phyloP scores from a whole-genome alignment of 1,284 basidiomycete genomes.

The Malassezia dermatis region DNA sequence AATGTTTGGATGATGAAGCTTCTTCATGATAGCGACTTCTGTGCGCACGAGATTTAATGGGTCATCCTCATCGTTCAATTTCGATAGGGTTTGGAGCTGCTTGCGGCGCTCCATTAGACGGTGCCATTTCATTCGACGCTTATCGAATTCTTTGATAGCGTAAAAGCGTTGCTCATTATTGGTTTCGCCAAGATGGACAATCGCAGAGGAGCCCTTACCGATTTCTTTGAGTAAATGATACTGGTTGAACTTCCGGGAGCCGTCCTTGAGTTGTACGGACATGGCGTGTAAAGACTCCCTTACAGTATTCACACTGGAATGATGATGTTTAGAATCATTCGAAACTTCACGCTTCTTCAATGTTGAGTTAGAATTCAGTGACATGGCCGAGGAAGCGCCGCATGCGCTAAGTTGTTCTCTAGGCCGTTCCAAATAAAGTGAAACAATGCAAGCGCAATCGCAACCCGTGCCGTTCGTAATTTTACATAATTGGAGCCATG shows the following conservation, averaged over 20 bases:
- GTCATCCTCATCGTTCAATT: conserved; percentile 19
- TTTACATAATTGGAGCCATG: background rate
- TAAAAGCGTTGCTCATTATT: conserved; percentile 20
- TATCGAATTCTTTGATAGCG: conserved; percentile 45
- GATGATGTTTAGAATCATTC: background rate
- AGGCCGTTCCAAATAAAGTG: background rate
- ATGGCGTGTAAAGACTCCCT: conserved; percentile 42
- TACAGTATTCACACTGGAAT: background rate
- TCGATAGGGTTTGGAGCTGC: background rate
- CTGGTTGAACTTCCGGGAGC: conserved; percentile 43
- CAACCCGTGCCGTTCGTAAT: background rate
- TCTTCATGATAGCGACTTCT: conserved; percentile 42
- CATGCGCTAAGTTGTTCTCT: background rate
- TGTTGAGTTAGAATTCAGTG: background rate
- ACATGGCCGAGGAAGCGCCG: background rate
- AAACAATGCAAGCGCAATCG: background rate
- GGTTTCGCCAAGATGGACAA: conserved; percentile 31
- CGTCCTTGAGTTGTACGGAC: conserved; percentile 35
- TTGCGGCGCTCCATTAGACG: conserved; percentile 16
- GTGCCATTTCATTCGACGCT: conserved; percentile 34
- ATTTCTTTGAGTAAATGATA: conserved; percentile 40
- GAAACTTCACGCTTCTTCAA: background rate
- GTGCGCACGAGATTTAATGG: conserved; percentile 38
- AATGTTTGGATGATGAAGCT: conserved; percentile 49
- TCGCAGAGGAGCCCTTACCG: conserved; percentile 39